Base-by-base conservation (phyloP, 2,329 filamentous ascomycete species). In the Cladobotryum mycophilum region DNA sequence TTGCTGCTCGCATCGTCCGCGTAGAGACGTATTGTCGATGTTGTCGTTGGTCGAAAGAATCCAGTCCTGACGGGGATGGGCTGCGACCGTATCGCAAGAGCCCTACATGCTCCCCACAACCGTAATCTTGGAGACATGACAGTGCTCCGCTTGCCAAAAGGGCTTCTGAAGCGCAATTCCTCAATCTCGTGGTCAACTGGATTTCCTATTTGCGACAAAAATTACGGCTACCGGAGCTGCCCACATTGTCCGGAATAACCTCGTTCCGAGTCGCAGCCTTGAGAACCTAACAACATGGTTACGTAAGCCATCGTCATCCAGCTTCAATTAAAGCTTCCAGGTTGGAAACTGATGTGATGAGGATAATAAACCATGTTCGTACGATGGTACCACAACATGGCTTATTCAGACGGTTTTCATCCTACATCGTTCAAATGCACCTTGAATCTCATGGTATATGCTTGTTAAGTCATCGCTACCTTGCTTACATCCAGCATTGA, bases 41-140 rank as follows among this genome's bases (percentile, higher is more conserved):
- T 55, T 49, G 58, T 54, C 38, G 58, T 49, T 33, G 46, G 58
- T 40, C 59, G 44, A 45, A 64, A 57, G 17, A 54, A 54, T 45
- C 59, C 49, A 30, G 58, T 52, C 45, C 59, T 55, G 48, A 58
- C 56, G 51, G 58, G 56, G 47, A 48, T 55, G 58, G 61, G 59
- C 49, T 60, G 58, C 58, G 62, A 59, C 35, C 58, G 61, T 53
- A 66, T 49, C 48, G 62, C 62, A 45, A 69, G 58, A 58, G 61
- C 58, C 60, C 64, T 63, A 50, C 67, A 68, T 56, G 61, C 65
- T 36, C 62, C 62, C 66, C 63, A 67, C 50, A 68, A 53, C 53
- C 61, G 61, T 52, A 62, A 58, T 58, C 61, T 61, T 51, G 66
- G 56, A 62, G 64, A 61, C 66, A 68, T 68, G 58, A 48, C 58